These are phyloP conservation scores for Anthracocystis walkeri DNA, from an alignment of 1,284 basidiomycete species.

Conservation along the genomic window DNA sequence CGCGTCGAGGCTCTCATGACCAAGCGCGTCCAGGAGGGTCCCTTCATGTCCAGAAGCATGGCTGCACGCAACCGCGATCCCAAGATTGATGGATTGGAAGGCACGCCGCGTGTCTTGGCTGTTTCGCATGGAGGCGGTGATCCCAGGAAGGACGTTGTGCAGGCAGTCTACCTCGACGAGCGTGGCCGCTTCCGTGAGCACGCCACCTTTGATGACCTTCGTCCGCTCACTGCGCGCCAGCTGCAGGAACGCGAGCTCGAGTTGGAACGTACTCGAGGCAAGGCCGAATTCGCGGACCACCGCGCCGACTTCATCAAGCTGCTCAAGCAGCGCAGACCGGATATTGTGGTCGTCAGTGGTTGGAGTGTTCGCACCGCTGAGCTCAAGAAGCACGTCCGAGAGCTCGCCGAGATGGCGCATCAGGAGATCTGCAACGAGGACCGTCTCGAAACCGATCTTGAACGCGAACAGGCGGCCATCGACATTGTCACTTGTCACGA, in stretches of 20 bases:
- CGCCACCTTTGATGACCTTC: slow-evolving; percentile 81
- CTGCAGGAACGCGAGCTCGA: slow-evolving; percentile 70
- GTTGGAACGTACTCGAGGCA: slow-evolving; percentile 72
- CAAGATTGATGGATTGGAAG: slow-evolving; percentile 75
- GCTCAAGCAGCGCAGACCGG: slow-evolving; percentile 82
- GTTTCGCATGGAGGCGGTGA: slow-evolving; percentile 96
- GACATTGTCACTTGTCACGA: slow-evolving; percentile 85
- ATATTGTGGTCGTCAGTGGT: slow-evolving; percentile 89
- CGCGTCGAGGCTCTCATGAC: slow-evolving; percentile 57
- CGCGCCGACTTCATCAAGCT: slow-evolving; percentile 80
- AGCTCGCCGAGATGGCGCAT: slow-evolving; percentile 75
- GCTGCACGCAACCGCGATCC: slow-evolving; percentile 54
- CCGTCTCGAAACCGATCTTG: slow-evolving; percentile 33
- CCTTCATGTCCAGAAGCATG: slow-evolving; percentile 74
- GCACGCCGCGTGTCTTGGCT: slow-evolving; percentile 86
- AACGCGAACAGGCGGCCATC: slow-evolving; percentile 52
- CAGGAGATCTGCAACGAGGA: slow-evolving; percentile 67
- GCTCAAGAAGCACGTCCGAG: slow-evolving; percentile 74
- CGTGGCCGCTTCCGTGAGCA: slow-evolving; percentile 89
- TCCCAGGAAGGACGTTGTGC: slow-evolving; percentile 87
- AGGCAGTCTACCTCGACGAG: slow-evolving; percentile 86
- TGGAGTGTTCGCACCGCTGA: slow-evolving; percentile 77
- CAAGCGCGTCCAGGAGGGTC: slow-evolving; percentile 74
- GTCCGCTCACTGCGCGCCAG: slow-evolving; percentile 69
- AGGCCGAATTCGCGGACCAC: slow-evolving; percentile 72